Percentiles rank a stretch among this genome's conserved stretches.
These are phyloP conservation scores for Yarrowia sp. DNA, from an alignment of 805 yeast genomes.

Conservation along the genomic window DNA sequence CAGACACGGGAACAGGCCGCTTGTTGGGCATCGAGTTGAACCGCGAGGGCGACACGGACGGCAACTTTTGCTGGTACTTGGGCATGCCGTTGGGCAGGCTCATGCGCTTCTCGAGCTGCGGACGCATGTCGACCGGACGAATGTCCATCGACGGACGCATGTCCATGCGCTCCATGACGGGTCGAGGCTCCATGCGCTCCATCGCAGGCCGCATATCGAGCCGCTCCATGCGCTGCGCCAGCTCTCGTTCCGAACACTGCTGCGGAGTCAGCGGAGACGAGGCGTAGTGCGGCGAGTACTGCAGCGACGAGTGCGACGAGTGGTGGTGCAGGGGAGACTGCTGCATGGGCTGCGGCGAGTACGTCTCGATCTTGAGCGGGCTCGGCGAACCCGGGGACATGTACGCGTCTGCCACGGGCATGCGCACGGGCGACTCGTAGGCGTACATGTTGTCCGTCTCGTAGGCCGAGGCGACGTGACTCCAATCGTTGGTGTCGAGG, in stretches of 20 bases:
- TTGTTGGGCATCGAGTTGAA: constrained; percentile 25
- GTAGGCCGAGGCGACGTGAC: constrained; percentile 9
- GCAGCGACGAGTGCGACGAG: neutral
- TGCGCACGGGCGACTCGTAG: constrained; percentile 6
- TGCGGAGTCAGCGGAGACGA: neutral
- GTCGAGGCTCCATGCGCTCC: neutral
- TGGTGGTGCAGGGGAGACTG: neutral
- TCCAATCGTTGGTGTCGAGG: constrained; percentile 7
- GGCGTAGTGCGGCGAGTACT: neutral
- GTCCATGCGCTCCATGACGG: neutral
- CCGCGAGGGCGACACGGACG: neutral
- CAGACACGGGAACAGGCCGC: constrained; percentile 1
- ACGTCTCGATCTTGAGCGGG: neutral
- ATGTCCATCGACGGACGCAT: neutral
- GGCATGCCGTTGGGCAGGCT: constrained; percentile 6
- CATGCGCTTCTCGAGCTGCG: constrained; percentile 7
- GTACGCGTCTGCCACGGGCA: constrained; percentile 13
- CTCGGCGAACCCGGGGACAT: neutral
- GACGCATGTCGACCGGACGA: neutral
- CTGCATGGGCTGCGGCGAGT: neutral
- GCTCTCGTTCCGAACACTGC: neutral
- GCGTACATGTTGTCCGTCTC: constrained; percentile 4
- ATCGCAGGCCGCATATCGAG: neutral
- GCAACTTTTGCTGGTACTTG: neutral
- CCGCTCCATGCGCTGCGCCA: neutral